Evolutionary conservation across 805 yeast species (phyloP).

Genomic region (Saccharomycopsis malanga): DNA sequence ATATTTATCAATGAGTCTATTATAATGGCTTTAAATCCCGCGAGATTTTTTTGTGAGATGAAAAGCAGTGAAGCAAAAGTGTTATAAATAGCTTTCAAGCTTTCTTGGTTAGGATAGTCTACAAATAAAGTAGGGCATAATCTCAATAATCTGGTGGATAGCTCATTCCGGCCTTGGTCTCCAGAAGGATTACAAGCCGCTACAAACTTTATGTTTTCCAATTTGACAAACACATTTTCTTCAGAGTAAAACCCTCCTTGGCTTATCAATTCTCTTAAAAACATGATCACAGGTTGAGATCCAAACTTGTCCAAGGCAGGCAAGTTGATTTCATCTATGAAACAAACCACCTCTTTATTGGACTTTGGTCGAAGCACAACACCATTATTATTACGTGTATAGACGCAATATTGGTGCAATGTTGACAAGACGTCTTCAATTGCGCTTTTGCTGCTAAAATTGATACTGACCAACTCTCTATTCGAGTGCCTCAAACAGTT

Average conservation of each 20-base stretch:
- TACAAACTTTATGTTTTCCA: conserved; percentile 69
- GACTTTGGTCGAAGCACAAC: conserved; percentile 48
- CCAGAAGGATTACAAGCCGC: conserved; percentile 93
- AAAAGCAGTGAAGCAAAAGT: conserved; percentile 36
- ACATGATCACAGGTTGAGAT: conserved; percentile 61
- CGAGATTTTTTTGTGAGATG: conserved; percentile 4
- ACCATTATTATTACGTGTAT: conserved; percentile 47
- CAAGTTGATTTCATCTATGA: conserved; percentile 87
- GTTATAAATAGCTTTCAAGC: conserved; percentile 61
- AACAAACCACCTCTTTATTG: conserved; percentile 70
- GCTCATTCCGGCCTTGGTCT: conserved; percentile 61
- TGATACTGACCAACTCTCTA: conserved; percentile 58
- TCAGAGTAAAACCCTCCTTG: conserved; percentile 69
- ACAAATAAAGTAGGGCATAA: conserved; percentile 62
- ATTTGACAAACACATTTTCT: conserved; percentile 57
- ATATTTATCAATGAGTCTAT: conserved; percentile 57
- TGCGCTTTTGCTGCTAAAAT: conserved; percentile 46
- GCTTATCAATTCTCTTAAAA: conserved; percentile 70
- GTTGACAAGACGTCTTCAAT: conserved; percentile 41
- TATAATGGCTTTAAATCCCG: conserved; percentile 31
- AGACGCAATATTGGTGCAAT: conserved; percentile 66
- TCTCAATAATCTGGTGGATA: conserved; percentile 58
- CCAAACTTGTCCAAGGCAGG: conserved; percentile 69
- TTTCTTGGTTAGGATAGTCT: conserved; percentile 63
- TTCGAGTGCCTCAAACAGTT: conserved; percentile 54